A percentile compares a stretch with the other conserved stretches of the same genome.
phyloP scores from a whole-genome alignment of 2,329 filamentous ascomycete genomes.

The Beauveria rudraprayagi region DNA sequence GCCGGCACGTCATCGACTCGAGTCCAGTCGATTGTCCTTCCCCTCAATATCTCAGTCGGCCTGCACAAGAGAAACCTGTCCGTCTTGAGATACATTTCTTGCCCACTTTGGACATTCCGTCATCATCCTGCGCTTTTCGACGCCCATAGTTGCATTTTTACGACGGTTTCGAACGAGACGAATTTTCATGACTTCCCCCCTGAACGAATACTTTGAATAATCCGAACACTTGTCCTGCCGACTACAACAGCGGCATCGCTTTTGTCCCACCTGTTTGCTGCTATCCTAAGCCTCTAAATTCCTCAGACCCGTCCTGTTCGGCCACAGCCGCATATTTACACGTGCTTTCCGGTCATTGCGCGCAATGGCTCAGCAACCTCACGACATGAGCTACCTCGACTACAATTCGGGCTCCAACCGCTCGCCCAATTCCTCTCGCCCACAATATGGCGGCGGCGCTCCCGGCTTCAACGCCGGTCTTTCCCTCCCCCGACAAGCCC shows the following conservation, averaged over 20 bases:
- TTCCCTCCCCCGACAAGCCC: conserved; percentile 43
- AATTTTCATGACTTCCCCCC: conserved; percentile 7
- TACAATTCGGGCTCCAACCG: conserved; percentile 54
- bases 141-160: background rate
- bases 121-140: background rate
- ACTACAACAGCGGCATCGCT: background rate
- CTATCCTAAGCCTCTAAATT: background rate
- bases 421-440: conserved; percentile 59
- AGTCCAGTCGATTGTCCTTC: background rate
- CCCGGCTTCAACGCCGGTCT: conserved; percentile 43
- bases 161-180: conserved; percentile 8
- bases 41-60: background rate
- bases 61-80: background rate
- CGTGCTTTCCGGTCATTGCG: background rate
- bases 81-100: background rate
- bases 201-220: background rate
- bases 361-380: conserved; percentile 39
- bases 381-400: conserved; percentile 64
- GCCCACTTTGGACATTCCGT: background rate
- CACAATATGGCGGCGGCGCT: conserved; percentile 38
- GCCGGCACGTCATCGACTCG: background rate
- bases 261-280: background rate
- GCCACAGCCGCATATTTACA: background rate
- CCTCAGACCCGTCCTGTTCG: background rate
- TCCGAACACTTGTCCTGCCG: background rate